Base-by-base conservation (phyloP, 441 rosid species). In the Metrosideros polymorpha region DNA sequence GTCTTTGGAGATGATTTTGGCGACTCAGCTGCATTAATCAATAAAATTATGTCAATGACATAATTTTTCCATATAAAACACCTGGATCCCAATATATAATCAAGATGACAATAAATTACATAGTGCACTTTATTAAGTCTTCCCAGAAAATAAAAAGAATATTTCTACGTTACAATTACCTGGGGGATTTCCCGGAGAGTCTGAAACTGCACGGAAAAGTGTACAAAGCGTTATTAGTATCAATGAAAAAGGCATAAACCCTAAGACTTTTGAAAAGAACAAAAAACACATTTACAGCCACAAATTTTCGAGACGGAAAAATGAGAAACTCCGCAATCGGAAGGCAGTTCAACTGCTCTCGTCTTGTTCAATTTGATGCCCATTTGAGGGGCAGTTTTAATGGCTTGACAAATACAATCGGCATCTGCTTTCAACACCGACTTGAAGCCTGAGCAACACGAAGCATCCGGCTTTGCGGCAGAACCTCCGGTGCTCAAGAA, bases 401-500 rank as follows among this genome's bases (percentile, higher is more conserved):
- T 13, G 9, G 91, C 93, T 17, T 61, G 88, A 49, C 94, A 93
- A 29, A 91, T 25, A 77, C 95, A 93, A 6, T 85, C 30, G 3
- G 85, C 51, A 42, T 87, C 85, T 2, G 30, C 32, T 4, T 54
- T 61, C 6, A 91, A 6, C 57, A 91, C 87, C 1, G 87, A 42
- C 56, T 90, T 42, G 35, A 91, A 82, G 10, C 93, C 93, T 7
- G 71, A 39, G 83, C 94, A 92, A 57, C 93, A 93, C 3, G 83
- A 10, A 2, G n/a, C 42, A 13, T 35, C 17, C 0, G 90, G 90
- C 47, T 84, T 79, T 12, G n/a, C 24, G 2, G 49, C 59, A 0
- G 30, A 57, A 75, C 87, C 79, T 1, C 86, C 91, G 0, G 8
- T 51, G 17, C 61, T 42, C 35, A 93, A 30, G 83, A 87, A 91